A percentile compares a stretch with the other conserved stretches of the same genome.
Evolutionary conservation across 192 early-diverging fungal genomes (phyloP).

Genomic region (Backusella macrospora): DNA sequence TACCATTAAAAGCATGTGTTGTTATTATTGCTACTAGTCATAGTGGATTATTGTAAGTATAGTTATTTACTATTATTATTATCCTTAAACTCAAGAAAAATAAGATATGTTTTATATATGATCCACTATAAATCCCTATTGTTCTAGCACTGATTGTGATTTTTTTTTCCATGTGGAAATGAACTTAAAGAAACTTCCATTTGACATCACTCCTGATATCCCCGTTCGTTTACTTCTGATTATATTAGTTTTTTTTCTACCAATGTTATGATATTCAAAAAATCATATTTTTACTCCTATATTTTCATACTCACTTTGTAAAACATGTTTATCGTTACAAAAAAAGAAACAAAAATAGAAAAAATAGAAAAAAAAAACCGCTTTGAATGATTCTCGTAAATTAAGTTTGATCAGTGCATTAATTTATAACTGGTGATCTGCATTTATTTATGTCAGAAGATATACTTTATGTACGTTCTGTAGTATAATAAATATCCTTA

Average conservation of each 20-base stretch:
- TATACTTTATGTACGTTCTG: neutral
- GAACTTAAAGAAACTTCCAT: constrained; percentile 14
- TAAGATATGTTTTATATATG: neutral
- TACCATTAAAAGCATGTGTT: neutral
- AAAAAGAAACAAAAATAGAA: constrained; percentile 1
- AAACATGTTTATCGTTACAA: constrained; percentile 16
- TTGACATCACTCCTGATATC: constrained; percentile 9
- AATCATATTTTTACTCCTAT: neutral
- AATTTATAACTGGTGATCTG: neutral
- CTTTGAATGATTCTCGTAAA: neutral
- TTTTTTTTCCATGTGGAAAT: constrained; percentile 9
- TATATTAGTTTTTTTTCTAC: neutral
- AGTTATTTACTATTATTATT: no score
- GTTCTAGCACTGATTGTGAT: neutral
- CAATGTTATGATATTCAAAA: constrained; percentile 7
- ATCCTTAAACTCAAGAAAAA: neutral
- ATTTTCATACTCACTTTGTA: neutral
- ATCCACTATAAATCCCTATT: neutral
- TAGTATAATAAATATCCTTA: neutral
- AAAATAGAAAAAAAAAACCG: neutral
- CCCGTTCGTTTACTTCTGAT: constrained; percentile 5
- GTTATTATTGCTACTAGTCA: neutral
- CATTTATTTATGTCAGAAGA: neutral
- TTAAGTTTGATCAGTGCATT: neutral
- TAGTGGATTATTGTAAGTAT: no score